phyloP scores from a whole-genome alignment of 2,329 filamentous ascomycete genomes.

The Paraphaeosphaeria sporulosa region DNA sequence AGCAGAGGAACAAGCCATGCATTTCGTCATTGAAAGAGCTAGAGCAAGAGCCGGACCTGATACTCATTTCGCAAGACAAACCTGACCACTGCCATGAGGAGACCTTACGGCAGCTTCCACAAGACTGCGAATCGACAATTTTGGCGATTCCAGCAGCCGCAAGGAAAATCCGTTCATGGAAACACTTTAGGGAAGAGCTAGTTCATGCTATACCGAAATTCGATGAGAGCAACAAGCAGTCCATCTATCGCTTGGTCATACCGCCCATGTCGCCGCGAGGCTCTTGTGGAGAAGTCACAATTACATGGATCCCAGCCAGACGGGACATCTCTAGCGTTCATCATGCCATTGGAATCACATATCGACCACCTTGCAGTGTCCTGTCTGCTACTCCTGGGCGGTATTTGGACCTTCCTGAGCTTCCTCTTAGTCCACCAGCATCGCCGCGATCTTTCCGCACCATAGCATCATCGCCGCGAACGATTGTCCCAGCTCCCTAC shows the following conservation, averaged over 20 bases:
- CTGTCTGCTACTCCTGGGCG: constrained; percentile 44
- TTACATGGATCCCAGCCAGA: constrained; percentile 71
- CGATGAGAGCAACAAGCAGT: constrained; percentile 47
- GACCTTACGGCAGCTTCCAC: constrained; percentile 70
- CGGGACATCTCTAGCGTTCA: constrained; percentile 68
- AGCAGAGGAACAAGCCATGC: constrained; percentile 63
- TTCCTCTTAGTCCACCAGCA: constrained; percentile 37
- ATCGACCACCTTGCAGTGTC: constrained; percentile 63
- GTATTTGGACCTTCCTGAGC: constrained; percentile 47
- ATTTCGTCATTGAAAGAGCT: constrained; percentile 65
- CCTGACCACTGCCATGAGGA: constrained; percentile 75
- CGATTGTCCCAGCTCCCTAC: constrained; percentile 42
- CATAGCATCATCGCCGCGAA: constrained; percentile 42
- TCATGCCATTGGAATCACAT: constrained; percentile 75
- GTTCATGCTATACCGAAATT: constrained; percentile 56
- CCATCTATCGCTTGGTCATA: constrained; percentile 61
- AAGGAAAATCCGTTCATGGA: constrained; percentile 71
- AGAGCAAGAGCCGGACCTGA: constrained; percentile 60
- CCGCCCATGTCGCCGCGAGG: constrained; percentile 62
- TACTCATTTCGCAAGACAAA: constrained; percentile 68
- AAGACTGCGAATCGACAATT: constrained; percentile 65
- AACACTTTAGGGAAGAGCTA: constrained; percentile 66
- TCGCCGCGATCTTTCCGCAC: constrained; percentile 44
- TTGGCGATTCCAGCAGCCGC: constrained; percentile 71
- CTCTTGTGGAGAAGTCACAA: constrained; percentile 71